Evolutionary conservation across 495 filamentous ascomycete genomes (phyloP).

Genomic region (Penicillium odoratum): DNA sequence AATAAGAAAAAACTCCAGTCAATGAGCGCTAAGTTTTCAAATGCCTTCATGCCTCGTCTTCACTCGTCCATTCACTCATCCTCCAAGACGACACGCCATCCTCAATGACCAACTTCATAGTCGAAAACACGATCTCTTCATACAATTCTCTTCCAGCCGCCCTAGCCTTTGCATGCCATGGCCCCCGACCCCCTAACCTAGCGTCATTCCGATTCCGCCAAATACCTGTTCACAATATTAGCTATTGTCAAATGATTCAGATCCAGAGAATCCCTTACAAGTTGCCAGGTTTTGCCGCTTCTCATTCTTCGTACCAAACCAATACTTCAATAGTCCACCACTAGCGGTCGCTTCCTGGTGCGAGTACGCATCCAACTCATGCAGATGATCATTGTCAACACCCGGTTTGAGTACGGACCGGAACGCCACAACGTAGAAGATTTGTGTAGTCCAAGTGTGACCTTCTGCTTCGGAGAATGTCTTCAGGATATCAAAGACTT

Average conservation of each 20-base stretch:
- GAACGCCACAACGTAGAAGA: constrained; percentile 84
- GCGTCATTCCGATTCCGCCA: constrained; percentile 74
- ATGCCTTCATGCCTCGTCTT: not conserved
- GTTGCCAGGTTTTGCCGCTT: constrained; percentile 70
- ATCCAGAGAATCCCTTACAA: constrained; percentile 42
- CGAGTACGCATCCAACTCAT: constrained; percentile 67
- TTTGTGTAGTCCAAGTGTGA: constrained; percentile 60
- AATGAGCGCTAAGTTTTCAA: not conserved
- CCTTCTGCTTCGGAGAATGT: constrained; percentile 36
- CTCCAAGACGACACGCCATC: constrained; percentile 59
- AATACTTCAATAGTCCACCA: constrained; percentile 89
- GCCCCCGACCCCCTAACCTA: constrained; percentile 62
- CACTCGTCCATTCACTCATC: constrained; percentile 56
- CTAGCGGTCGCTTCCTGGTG: constrained; percentile 74
- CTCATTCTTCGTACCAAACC: constrained; percentile 70
- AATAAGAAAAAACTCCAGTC: not conserved
- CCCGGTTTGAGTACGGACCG: constrained; percentile 64
- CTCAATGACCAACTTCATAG: constrained; percentile 58
- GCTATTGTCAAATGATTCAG: not conserved
- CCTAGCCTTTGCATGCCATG: constrained; percentile 48
- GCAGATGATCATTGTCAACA: constrained; percentile 61
- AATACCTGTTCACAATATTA: constrained; percentile 43
- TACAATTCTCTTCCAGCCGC: constrained; percentile 38
- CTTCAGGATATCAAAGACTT: constrained; percentile 57
- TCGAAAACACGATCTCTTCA: constrained; percentile 59